Evolutionary conservation across 177 flowering plant species (phyloP).

Genomic region (Vitis hybrid): DNA sequence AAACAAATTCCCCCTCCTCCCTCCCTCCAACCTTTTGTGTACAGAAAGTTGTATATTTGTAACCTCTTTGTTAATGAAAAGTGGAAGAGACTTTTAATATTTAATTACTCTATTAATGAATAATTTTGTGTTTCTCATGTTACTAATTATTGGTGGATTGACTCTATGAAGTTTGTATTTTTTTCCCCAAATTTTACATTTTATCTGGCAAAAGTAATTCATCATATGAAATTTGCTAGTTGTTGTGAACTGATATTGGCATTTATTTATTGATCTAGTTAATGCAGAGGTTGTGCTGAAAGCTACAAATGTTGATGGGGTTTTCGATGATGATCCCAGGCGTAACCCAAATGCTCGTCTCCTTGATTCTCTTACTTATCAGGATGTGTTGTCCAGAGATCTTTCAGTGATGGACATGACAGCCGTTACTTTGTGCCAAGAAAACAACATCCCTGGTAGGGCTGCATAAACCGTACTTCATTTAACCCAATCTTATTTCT

Average conservation of each 20-base stretch:
- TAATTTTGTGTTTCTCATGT: too few relatives aligned
- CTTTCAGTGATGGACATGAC: slow-evolving; percentile 99
- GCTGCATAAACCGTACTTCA: neutral
- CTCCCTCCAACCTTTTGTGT: too few relatives aligned
- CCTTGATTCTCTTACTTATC: slow-evolving; percentile 73
- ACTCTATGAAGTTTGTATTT: neutral
- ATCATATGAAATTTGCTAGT: neutral
- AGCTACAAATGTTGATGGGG: slow-evolving; percentile 98
- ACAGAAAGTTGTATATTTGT: too few relatives aligned
- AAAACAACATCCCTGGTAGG: slow-evolving; percentile 94
- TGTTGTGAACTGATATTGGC: slow-evolving; percentile 5
- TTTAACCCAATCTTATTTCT: neutral
- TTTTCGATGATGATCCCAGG: slow-evolving; percentile 80
- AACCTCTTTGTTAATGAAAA: too few relatives aligned
- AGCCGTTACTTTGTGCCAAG: slow-evolving; percentile 95
- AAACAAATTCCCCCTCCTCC: too few relatives aligned
- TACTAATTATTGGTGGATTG: too few relatives aligned
- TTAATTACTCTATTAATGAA: too few relatives aligned
- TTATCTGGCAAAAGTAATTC: neutral
- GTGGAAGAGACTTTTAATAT: too few relatives aligned
- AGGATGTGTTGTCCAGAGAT: slow-evolving; percentile 83
- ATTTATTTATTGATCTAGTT: slow-evolving; percentile 43
- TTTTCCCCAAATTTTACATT: neutral
- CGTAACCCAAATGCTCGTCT: slow-evolving; percentile 77
- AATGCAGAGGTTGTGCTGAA: slow-evolving; percentile 97